Percentiles rank a stretch among this genome's conserved stretches.
Evolutionary conservation across 139 green algal species (phyloP).

Genomic region (Penium margaritaceum): DNA sequence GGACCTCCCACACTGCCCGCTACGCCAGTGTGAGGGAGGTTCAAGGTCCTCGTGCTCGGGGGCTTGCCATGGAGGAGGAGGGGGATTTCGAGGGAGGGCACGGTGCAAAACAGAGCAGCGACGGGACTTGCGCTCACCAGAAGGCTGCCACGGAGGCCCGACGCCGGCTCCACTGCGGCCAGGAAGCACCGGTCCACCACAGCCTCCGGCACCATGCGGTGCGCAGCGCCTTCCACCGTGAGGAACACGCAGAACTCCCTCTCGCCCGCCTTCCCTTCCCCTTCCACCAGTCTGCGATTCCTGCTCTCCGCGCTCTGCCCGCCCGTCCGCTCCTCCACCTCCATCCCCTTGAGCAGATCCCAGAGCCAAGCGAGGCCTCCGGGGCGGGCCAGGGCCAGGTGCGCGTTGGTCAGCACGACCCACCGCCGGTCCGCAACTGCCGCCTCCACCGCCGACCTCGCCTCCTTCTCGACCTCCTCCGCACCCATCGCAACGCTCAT

Average conservation of each 20-base stretch:
- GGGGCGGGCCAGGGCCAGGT: slow-evolving; percentile 37
- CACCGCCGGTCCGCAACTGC: slow-evolving; percentile 70
- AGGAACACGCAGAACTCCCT: slow-evolving; percentile 29
- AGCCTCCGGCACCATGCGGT: background rate
- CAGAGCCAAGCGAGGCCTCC: slow-evolving; percentile 9
- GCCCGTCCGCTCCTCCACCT: too few species aligned
- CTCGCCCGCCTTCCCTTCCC: too few species aligned
- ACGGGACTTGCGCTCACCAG: too few species aligned
- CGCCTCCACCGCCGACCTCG: slow-evolving; percentile 1
- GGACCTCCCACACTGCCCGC: too few species aligned
- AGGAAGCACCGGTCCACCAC: slow-evolving; percentile 22
- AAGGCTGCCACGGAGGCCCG: slow-evolving; percentile 16
- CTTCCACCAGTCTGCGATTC: too few species aligned
- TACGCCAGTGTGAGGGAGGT: too few species aligned
- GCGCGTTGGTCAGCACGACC: slow-evolving; percentile 73
- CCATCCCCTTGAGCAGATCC: slow-evolving; percentile 1
- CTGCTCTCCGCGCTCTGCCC: too few species aligned
- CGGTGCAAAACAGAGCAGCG: too few species aligned
- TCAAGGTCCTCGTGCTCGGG: too few species aligned
- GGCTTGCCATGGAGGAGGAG: too few species aligned
- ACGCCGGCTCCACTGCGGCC: slow-evolving; percentile 18
- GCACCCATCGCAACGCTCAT: slow-evolving; percentile 33
- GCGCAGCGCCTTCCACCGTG: slow-evolving; percentile 16
- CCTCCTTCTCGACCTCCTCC: background rate
- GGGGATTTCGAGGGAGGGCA: too few species aligned